These are phyloP conservation scores for Solanum piurae DNA, from an alignment of 257 asterid genomes.

Conservation along the genomic window DNA sequence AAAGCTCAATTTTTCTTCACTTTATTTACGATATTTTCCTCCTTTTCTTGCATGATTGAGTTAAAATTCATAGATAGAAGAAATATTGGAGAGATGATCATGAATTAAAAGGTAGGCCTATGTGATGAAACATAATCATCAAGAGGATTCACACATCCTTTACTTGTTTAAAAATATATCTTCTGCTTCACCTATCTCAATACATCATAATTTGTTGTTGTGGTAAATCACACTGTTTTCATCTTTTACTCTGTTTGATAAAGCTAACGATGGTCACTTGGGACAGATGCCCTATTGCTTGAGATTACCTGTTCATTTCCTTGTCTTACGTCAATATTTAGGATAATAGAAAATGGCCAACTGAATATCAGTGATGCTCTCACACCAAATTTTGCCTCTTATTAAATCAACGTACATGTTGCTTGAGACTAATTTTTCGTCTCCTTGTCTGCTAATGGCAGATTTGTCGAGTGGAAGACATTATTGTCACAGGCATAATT, in stretches of 20 bases:
- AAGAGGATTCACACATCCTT: not conserved
- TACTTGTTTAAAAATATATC: not conserved
- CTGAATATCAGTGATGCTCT: not conserved
- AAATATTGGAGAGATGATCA: not conserved
- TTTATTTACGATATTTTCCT: not conserved
- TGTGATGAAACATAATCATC: not conserved
- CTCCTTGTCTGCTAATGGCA: constrained; percentile 19
- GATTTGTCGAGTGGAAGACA: constrained; percentile 97
- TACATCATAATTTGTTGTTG: not conserved
- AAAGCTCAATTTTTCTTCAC: not conserved
- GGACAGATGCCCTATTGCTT: not conserved
- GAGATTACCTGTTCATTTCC: not conserved
- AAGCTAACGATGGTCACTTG: not conserved
- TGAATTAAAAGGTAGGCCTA: not conserved
- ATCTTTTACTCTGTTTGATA: not conserved
- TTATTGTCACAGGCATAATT: constrained; percentile 63
- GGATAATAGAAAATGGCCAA: not conserved
- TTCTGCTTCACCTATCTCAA: not conserved
- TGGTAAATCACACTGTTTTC: not conserved
- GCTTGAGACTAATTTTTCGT: not conserved
- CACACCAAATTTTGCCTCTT: not conserved
- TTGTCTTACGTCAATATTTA: not conserved
- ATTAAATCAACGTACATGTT: not conserved
- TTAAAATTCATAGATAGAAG: not conserved
- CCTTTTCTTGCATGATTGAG: not conserved